Conservation (phyloP, 2,329 filamentous ascomycete genomes). For the Trichothecium roseum region DNA sequence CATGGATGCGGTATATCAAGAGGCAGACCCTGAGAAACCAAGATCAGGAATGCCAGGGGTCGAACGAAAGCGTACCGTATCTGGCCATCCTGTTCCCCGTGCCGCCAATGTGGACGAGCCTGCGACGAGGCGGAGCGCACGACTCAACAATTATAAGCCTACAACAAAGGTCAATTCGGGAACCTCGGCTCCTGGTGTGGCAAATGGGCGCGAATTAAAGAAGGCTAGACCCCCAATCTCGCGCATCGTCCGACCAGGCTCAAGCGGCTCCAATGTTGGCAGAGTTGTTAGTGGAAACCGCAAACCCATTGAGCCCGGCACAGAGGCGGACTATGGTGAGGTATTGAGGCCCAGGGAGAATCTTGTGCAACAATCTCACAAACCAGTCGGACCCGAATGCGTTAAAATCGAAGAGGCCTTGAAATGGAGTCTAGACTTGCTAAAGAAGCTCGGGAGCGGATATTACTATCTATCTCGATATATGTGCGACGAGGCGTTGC, state of each 20-base stretch:
- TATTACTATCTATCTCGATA: constrained; percentile 73
- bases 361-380: constrained; percentile 1
- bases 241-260: constrained; percentile 52
- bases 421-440: constrained; percentile 65
- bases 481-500: constrained; percentile 66
- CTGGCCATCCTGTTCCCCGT: constrained; percentile 59
- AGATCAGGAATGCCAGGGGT: constrained; percentile 31
- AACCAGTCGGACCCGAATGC: constrained; percentile 28
- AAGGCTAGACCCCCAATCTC: constrained; percentile 69
- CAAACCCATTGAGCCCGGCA: constrained; percentile 59
- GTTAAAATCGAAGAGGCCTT: constrained; percentile 66
- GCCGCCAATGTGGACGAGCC: constrained; percentile 48
- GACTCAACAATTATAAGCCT: constrained; percentile 59
- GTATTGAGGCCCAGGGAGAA: constrained; percentile 32
- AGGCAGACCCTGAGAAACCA: constrained; percentile 30
- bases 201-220: constrained; percentile 62
- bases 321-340: constrained; percentile 63
- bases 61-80: constrained; percentile 85
- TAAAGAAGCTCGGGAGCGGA: constrained; percentile 71
- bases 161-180: constrained; percentile 55
- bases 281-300: constrained; percentile 85
- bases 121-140: constrained; percentile 55
- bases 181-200: constrained; percentile 43
- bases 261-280: constrained; percentile 63
- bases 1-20: constrained; percentile 3